phyloP scores from a whole-genome alignment of 78 protist genomes.

The Chrysochromulina parva region DNA sequence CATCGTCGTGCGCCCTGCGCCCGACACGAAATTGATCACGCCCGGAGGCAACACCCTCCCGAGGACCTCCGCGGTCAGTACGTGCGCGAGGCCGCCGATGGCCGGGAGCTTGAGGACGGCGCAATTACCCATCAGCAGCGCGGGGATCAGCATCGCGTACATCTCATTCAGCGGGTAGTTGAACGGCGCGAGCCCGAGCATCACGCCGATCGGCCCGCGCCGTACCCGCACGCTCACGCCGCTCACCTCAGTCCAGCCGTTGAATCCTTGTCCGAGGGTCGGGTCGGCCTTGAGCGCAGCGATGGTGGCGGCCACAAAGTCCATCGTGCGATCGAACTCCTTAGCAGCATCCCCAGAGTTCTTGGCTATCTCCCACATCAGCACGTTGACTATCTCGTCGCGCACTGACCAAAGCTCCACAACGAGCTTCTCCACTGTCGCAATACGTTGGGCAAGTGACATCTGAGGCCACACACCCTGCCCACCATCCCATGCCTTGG shows the following conservation, averaged over 20 bases:
- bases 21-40: conserved; percentile 39
- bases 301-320: conserved; percentile 25
- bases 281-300: not conserved
- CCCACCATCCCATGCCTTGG: conserved; percentile 3
- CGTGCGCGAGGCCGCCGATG: not conserved
- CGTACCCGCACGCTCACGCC: not conserved
- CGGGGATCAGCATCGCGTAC: conserved; percentile 52
- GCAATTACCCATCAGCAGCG: conserved; percentile 57
- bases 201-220: conserved; percentile 47
- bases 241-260: not conserved
- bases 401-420: not conserved
- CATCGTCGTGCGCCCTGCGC: conserved; percentile 34
- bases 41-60: conserved; percentile 45
- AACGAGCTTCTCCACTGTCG: not conserved
- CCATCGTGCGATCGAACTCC: conserved; percentile 58
- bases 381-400: conserved; percentile 12
- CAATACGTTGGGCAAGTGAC: conserved; percentile 16
- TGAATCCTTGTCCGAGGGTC: not conserved
- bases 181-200: conserved; percentile 48
- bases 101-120: conserved; percentile 36
- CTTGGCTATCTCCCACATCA: conserved; percentile 64
- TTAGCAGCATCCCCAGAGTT: conserved; percentile 15
- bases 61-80: not conserved
- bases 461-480: conserved; percentile 33
- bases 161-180: conserved; percentile 59